These are phyloP conservation scores for Cucumis cinereus DNA, from an alignment of 306 rosid genomes.

Conservation along the genomic window DNA sequence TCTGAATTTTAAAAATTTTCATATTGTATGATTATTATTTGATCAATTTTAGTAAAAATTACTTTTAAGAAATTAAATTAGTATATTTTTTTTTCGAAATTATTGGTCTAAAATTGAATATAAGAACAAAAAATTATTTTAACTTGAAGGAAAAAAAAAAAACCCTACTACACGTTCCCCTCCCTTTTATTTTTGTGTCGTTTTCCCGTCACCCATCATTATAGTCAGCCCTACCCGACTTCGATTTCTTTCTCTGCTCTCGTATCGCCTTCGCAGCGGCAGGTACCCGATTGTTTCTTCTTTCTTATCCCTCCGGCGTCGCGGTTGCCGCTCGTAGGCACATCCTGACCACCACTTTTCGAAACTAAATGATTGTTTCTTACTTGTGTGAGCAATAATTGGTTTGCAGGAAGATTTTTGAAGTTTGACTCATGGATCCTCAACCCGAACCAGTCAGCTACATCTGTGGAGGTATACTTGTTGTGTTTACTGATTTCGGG, in stretches of 20 bases:
- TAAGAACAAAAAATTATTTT: no score
- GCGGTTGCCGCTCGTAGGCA: not conserved
- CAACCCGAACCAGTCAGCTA: slow-evolving; percentile 61
- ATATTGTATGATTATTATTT: no score
- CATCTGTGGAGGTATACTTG: slow-evolving; percentile 44
- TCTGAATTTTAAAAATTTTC: no score
- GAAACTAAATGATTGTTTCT: not conserved
- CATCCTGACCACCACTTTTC: not conserved
- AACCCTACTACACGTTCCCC: not conserved
- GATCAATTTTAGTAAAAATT: no score
- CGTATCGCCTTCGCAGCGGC: not conserved
- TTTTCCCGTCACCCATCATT: not conserved
- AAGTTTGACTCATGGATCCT: slow-evolving; percentile 36
- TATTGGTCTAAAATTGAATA: no score
- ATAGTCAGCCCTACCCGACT: no score
- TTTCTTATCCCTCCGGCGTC: not conserved
- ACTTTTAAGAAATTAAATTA: no score
- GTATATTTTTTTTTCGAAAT: no score
- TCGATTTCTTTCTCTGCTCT: no score
- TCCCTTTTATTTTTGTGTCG: not conserved
- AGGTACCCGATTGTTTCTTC: not conserved
- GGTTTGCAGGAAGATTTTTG: not conserved
- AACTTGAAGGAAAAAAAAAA: no score
- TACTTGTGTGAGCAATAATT: not conserved
- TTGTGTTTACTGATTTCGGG: not conserved